phyloP scores from a whole-genome alignment of 1,284 basidiomycete species.

The Sanghuangporus sanghuang region DNA sequence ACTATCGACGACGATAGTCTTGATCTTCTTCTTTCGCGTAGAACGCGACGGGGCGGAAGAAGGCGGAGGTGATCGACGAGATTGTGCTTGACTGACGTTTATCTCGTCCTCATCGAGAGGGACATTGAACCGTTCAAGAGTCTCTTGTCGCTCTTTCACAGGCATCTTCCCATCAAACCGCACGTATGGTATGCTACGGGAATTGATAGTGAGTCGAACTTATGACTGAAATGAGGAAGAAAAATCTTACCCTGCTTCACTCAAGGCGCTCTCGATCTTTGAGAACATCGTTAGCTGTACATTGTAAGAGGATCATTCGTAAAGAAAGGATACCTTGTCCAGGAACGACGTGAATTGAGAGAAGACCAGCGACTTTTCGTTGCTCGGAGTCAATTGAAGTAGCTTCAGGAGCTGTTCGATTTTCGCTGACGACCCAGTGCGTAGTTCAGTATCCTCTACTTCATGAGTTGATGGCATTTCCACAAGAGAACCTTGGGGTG shows the following conservation, averaged over 20 bases:
- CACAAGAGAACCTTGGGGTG: slow-evolving; percentile 59
- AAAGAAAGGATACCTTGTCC: slow-evolving; percentile 51
- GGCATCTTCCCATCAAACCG: slow-evolving; percentile 84
- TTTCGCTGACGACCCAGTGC: slow-evolving; percentile 69
- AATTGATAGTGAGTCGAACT: slow-evolving; percentile 19
- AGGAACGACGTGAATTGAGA: slow-evolving; percentile 84
- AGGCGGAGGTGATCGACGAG: slow-evolving; percentile 17
- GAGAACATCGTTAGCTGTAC: slow-evolving; percentile 10
- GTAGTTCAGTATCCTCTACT: slow-evolving; percentile 35
- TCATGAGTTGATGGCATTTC: slow-evolving; percentile 45
- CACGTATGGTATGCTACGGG: slow-evolving; percentile 61
- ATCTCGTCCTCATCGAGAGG: slow-evolving; percentile 42
- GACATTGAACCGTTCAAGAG: slow-evolving; percentile 66
- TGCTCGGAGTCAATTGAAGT: slow-evolving; percentile 58
- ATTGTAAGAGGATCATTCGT: neutral
- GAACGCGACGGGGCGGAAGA: slow-evolving; percentile 17
- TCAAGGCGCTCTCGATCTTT: slow-evolving; percentile 66
- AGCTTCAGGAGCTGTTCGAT: slow-evolving; percentile 75
- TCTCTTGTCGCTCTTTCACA: slow-evolving; percentile 70
- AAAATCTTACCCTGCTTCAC: slow-evolving; percentile 49
- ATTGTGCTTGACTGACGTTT: slow-evolving; percentile 10
- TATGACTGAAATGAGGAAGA: slow-evolving; percentile 23
- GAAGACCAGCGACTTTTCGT: slow-evolving; percentile 79
- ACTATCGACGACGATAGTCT: slow-evolving; percentile 19
- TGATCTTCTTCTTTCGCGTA: slow-evolving; percentile 3